Base-by-base conservation (phyloP, 2,329 filamentous ascomycete genomes). In the Ceratocystiopsis sp. region DNA sequence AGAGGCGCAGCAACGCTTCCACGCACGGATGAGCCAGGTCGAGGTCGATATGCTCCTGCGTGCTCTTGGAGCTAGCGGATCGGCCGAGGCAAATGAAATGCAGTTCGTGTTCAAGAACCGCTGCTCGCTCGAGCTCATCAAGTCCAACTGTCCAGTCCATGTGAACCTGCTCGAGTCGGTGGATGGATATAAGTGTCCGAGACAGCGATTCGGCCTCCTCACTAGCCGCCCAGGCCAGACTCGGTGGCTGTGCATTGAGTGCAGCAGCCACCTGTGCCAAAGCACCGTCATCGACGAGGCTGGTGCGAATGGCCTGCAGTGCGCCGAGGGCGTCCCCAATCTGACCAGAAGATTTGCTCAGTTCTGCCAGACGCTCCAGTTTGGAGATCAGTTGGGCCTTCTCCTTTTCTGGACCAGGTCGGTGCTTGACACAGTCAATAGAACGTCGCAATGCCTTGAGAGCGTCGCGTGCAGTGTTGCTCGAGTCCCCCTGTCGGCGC, bases 321-420 rank as follows among this genome's bases (percentile, higher is more conserved):
- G 73, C 69, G 32, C 68, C 64, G 12, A 73, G 64, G 0, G 78
- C 71, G 47, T 80, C 73, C 3, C 72, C 68, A 16, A 61, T 59
- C 38, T 71, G 65, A 5, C 71, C 71, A 14, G 63, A 58, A 1
- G 61, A 57, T 49, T 68, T 73, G 50, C 71, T 75, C 1, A 76
- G 53, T 35, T 81, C 75, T 3, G 73, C 78, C 50, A 82, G 68
- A 12, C 73, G 65, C 54, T 84, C 80, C 35, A 83, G 62, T 53
- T 84, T 85, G 42, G 66, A 66, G 0, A 69, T 59, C 2, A 83
- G 59, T 47, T 78, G 69, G 0, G 75, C 78, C 48, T 67, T 68
- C 37, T 73, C 66, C 55, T 69, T 72, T 45, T 82, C 78, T 0
- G 59, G 55, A 16, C 61, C 57, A 0, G 72, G 57, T 9, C 73